These are phyloP conservation scores for Ichthyophthirius multifiliis DNA, from an alignment of 169 alveolate species.

Conservation along the genomic window DNA sequence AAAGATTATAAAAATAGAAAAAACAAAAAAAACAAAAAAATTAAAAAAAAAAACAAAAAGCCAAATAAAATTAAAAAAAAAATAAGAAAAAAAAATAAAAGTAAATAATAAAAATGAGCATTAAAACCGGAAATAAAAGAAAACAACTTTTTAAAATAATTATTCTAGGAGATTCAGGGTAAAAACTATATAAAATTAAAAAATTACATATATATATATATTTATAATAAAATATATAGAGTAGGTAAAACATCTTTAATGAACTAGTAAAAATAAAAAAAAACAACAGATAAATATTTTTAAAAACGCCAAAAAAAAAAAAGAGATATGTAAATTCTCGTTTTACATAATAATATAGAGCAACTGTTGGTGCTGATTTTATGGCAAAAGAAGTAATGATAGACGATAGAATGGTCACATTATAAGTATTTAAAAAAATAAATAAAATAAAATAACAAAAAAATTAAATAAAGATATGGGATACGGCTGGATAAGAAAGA, in stretches of 20 bases:
- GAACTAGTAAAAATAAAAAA: constrained; percentile 78
- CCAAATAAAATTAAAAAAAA: too few species aligned
- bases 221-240: too few species aligned
- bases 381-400: constrained; percentile 95
- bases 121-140: constrained; percentile 72
- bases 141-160: constrained; percentile 93
- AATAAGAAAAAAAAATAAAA: too few species aligned
- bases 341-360: constrained; percentile 95
- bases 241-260: constrained; percentile 98
- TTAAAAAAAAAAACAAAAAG: too few species aligned
- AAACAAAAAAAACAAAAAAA: too few species aligned
- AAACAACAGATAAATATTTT: background rate
- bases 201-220: too few species aligned
- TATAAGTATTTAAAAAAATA: constrained; percentile 88
- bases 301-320: background rate
- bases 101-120: too few species aligned
- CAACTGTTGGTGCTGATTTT: constrained; percentile 99
- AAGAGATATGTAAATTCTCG: constrained; percentile 91
- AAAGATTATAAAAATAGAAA: too few species aligned
- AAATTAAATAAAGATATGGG: constrained; percentile 82
- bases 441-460: background rate
- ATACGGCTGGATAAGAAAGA: constrained; percentile 99
- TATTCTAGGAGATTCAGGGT: constrained; percentile 99
- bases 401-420: constrained; percentile 94
- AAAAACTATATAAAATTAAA: background rate